Base-by-base conservation (phyloP, 345 rosid species). In the Microthlaspi erraticum region DNA sequence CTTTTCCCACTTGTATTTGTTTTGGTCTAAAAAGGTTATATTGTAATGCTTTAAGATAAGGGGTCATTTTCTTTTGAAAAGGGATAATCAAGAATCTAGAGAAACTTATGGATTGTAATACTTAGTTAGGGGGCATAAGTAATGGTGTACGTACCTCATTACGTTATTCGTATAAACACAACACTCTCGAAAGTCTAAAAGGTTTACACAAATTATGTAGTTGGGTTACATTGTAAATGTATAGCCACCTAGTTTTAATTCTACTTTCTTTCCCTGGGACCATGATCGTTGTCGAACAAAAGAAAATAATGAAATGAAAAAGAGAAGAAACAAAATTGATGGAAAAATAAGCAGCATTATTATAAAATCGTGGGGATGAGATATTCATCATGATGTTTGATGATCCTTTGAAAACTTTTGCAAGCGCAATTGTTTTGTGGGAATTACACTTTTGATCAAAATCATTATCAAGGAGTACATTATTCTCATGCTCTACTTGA, bases 351-450 rank as follows among this genome's bases (percentile, higher is more conserved):
- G 33, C 46, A 48, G 33, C 46, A 66, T 74, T 51, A 67, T 50
- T 66, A 74, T 66, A 60, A 60, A 74, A 74, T 51, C 72, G 60
- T 50, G 37, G 49, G 59, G 73, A 74, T 66, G 68, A 74, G 68
- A 67, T 74, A 65, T 66, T 50, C 62, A 74, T 66, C 61, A 73
- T 73, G 33, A 66, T 66, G 78, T 66, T 67, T 41, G 51, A 56
- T 48, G 23, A 56, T 57, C 26, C 43, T 32, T 65, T 49, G 66
- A 58, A 49, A 66, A 66, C 61, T 73, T 74, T 73, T 41, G 61
- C 67, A 57, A 53, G 32, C 38, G 61, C 55, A 32, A 59, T 32
- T 39, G 61, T n/a, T 38, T 66, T 59, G 19, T 66, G 46, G 72
- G 32, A 73, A 50, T 58, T 50, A 48, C 20, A 19, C 67, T 32